Evolutionary conservation across 2,329 filamentous ascomycete species (phyloP).

Genomic region (Amesomyces nigricolor): DNA sequence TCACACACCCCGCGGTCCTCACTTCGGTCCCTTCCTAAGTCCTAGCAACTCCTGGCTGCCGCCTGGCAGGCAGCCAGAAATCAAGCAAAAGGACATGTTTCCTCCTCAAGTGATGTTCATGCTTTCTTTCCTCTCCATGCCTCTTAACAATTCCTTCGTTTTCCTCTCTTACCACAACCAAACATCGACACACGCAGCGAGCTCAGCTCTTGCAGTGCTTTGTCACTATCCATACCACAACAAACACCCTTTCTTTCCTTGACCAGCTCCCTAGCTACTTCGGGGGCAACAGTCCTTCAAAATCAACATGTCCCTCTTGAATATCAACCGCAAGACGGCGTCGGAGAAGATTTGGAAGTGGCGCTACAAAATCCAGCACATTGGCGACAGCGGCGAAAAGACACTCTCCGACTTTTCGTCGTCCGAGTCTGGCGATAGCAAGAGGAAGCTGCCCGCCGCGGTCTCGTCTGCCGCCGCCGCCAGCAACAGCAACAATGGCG

Average conservation of each 20-base stretch:
- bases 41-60: neutral
- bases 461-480: neutral
- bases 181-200: too few species aligned
- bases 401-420: constrained; percentile 25
- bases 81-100: neutral
- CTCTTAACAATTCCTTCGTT: too few species aligned
- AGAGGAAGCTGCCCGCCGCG: neutral
- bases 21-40: neutral
- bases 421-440: neutral
- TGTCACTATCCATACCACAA: too few species aligned
- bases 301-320: neutral
- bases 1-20: neutral
- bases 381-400: constrained; percentile 22
- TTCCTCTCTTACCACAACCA: too few species aligned
- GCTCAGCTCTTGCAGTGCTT: too few species aligned
- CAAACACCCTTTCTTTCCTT: too few species aligned
- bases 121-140: too few species aligned
- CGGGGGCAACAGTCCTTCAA: too few species aligned
- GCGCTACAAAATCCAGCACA: constrained; percentile 25
- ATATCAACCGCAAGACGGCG: neutral
- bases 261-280: too few species aligned
- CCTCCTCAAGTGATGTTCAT: neutral
- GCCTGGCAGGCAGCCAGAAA: neutral
- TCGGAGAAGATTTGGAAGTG: constrained; percentile 25
- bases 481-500: constrained; percentile 16